Evolutionary conservation across 257 asterid species (phyloP).

Genomic region (Hygrophila difformis): DNA sequence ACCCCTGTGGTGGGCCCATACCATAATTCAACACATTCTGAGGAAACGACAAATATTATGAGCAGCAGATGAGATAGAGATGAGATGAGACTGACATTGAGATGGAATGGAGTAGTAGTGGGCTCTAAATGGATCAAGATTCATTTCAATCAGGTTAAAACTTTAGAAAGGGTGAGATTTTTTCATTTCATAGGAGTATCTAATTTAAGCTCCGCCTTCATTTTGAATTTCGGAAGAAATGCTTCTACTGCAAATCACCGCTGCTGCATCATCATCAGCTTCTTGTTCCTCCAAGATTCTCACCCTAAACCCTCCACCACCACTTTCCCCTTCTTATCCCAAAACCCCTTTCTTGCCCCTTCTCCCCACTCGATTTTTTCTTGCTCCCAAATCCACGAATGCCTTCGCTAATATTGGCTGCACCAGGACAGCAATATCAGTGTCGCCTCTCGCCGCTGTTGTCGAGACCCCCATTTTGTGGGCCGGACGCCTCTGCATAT

Average conservation of each 20-base stretch:
- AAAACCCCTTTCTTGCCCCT: constrained; percentile 46
- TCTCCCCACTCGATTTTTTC: constrained; percentile 33
- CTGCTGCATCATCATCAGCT: constrained; percentile 17
- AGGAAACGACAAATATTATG: no score
- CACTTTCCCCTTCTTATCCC: constrained; percentile 25
- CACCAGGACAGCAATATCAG: constrained; percentile 5
- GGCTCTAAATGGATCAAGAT: no score
- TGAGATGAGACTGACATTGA: no score
- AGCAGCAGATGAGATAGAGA: no score
- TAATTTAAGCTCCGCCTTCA: no score
- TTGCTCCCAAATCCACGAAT: constrained; percentile 25
- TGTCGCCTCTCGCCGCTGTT: constrained; percentile 40
- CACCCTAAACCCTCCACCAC: constrained; percentile 15
- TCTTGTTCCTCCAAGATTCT: constrained; percentile 29
- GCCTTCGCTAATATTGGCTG: constrained; percentile 12
- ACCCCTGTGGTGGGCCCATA: no score
- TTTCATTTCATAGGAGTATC: no score
- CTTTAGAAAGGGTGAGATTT: no score
- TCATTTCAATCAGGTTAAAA: no score
- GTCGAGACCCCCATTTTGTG: constrained; percentile 74
- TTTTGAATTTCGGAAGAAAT: constrained; percentile 31
- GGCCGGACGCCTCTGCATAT: constrained; percentile 88
- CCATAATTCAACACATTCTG: no score
- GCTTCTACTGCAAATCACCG: constrained; percentile 49
- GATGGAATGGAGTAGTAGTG: no score